Evolutionary conservation across 768 basidiomycete genomes (phyloP).

Genomic region (Tricholoma matsutake): DNA sequence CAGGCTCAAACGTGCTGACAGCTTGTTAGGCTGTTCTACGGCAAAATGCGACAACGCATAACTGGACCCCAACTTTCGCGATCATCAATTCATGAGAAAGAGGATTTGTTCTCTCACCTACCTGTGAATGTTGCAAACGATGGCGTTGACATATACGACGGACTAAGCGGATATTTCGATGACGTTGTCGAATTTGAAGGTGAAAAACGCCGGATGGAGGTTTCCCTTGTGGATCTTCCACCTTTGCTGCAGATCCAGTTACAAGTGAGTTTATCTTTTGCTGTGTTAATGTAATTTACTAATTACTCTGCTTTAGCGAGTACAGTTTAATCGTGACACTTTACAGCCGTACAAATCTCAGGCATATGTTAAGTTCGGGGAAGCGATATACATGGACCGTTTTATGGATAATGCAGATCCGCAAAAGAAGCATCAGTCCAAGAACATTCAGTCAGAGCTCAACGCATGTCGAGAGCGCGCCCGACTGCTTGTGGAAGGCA

Average conservation of each 20-base stretch:
- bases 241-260: constrained; percentile 93
- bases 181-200: constrained; percentile 87
- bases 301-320: constrained; percentile 51
- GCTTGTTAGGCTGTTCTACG: constrained; percentile 67
- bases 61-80: constrained; percentile 41
- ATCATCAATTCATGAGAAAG: constrained; percentile 73
- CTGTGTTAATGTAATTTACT: background rate
- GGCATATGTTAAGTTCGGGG: constrained; percentile 88
- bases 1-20: background rate
- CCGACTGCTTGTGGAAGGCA: constrained; percentile 63
- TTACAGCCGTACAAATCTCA: constrained; percentile 94
- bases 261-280: constrained; percentile 53
- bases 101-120: constrained; percentile 90
- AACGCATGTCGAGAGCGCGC: constrained; percentile 64
- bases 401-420: constrained; percentile 78
- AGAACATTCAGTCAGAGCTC: constrained; percentile 66
- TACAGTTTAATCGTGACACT: constrained; percentile 92
- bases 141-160: constrained; percentile 91
- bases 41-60: constrained; percentile 66
- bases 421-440: constrained; percentile 68
- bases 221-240: constrained; percentile 81
- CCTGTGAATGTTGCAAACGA: constrained; percentile 91
- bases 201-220: constrained; percentile 83
- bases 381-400: constrained; percentile 87
- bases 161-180: constrained; percentile 87